Evolutionary conservation across 192 early-diverging fungal species (phyloP).

Genomic region (Dissophora globulifera): DNA sequence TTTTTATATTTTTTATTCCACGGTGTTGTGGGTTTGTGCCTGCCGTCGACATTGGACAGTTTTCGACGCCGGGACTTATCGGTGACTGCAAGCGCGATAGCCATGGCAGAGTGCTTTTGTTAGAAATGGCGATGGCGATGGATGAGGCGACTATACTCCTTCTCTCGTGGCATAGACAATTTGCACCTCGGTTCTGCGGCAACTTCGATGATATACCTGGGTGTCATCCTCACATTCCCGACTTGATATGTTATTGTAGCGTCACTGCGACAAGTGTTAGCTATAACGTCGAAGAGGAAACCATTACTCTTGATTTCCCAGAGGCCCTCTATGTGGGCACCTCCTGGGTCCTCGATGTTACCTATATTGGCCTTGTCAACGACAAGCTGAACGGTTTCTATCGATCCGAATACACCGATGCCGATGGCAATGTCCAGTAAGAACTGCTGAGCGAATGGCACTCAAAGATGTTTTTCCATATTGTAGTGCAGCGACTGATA

Average conservation of each 20-base stretch:
- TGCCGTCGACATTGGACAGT: too few relatives aligned
- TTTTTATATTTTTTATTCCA: too few relatives aligned
- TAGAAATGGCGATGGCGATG: too few relatives aligned
- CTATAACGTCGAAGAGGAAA: constrained; percentile 46
- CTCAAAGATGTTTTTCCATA: neutral
- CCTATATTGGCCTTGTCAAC: constrained; percentile 68
- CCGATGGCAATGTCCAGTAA: constrained; percentile 64
- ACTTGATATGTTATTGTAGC: constrained; percentile 7
- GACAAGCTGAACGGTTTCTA: constrained; percentile 91
- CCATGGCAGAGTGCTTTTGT: too few relatives aligned
- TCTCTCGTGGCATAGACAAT: too few relatives aligned
- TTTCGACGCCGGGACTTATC: too few relatives aligned
- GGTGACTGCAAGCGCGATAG: too few relatives aligned
- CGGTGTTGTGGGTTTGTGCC: too few relatives aligned
- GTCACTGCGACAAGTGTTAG: constrained; percentile 50
- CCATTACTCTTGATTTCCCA: constrained; percentile 58
- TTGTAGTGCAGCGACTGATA: neutral
- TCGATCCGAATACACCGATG: constrained; percentile 76
- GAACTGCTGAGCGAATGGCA: neutral
- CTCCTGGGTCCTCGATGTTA: constrained; percentile 59
- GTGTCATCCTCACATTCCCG: neutral
- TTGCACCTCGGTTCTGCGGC: too few relatives aligned
- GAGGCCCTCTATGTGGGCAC: constrained; percentile 57
- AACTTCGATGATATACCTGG: too few relatives aligned
- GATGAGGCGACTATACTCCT: too few relatives aligned